Evolutionary conservation across 2,329 filamentous ascomycete genomes (phyloP).

Genomic region (Penicillium oxalicum): DNA sequence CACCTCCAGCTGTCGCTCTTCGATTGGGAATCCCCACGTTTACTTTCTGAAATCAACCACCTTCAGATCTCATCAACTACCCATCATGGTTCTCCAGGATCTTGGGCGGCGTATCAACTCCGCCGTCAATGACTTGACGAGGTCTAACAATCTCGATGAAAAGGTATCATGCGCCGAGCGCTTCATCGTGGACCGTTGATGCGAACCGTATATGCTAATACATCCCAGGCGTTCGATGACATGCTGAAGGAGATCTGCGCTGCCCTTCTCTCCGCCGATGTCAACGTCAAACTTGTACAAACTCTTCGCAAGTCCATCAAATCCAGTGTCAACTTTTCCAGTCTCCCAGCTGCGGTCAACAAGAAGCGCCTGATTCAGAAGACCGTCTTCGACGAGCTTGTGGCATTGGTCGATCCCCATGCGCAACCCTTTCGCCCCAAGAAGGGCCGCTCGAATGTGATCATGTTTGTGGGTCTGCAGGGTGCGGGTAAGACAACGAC

Average conservation of each 20-base stretch:
- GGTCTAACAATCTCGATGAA: slow-evolving; percentile 89
- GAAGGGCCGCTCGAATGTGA: slow-evolving; percentile 92
- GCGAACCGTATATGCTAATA: slow-evolving; percentile 6
- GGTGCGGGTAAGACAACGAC: slow-evolving; percentile 97
- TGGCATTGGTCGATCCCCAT: slow-evolving; percentile 91
- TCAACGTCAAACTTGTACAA: slow-evolving; percentile 90
- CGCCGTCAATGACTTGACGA: slow-evolving; percentile 87
- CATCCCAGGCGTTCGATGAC: slow-evolving; percentile 73
- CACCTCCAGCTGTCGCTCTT: slow-evolving; percentile 6
- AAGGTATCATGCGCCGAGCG: slow-evolving; percentile 54
- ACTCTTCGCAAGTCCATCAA: slow-evolving; percentile 91
- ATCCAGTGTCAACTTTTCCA: slow-evolving; percentile 85
- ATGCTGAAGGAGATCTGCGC: slow-evolving; percentile 99
- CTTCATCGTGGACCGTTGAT: not conserved
- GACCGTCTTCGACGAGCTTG: slow-evolving; percentile 92
- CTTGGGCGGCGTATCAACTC: slow-evolving; percentile 96
- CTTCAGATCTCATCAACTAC: slow-evolving; percentile 4
- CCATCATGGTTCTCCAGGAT: slow-evolving; percentile 93
- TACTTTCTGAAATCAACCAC: slow-evolving; percentile 6
- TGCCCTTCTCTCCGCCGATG: slow-evolving; percentile 91
- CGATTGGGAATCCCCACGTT: slow-evolving; percentile 2
- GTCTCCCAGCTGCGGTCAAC: slow-evolving; percentile 83
- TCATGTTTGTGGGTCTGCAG: slow-evolving; percentile 98
- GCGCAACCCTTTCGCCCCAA: slow-evolving; percentile 93
- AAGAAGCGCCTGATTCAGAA: slow-evolving; percentile 99